Conservation (phyloP, 352 stramenopile species). For the Aphanomyces invadans region DNA sequence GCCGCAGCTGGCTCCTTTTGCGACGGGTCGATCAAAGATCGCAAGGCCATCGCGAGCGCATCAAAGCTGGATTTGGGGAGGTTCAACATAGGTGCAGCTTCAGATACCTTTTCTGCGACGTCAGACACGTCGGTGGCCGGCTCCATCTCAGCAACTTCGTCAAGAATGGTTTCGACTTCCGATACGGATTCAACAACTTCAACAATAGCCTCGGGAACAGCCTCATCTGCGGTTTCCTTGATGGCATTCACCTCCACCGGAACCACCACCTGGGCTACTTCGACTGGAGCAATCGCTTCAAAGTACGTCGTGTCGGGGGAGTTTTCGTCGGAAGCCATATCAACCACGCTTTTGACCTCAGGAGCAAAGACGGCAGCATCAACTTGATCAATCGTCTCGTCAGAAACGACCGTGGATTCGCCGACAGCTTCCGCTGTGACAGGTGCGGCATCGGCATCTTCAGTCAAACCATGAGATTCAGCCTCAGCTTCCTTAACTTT, state of each 20-base stretch:
- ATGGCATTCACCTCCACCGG: background rate
- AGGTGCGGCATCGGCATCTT: no score
- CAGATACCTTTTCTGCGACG: no score
- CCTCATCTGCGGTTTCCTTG: background rate
- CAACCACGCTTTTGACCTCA: background rate
- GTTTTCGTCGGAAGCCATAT: no score
- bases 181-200: background rate
- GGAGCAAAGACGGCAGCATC: background rate
- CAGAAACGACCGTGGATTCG: background rate
- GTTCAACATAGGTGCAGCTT: no score
- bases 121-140: background rate
- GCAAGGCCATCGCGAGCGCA: background rate
- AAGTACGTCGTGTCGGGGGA: no score
- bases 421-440: background rate
- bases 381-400: background rate
- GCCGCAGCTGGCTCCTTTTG: background rate
- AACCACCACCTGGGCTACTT: background rate
- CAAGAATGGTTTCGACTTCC: no score
- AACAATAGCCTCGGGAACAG: background rate
- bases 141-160: no score
- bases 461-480: no score
- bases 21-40: background rate
- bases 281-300: no score
- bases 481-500: no score
- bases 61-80: background rate